Percentiles rank a stretch among this genome's conserved stretches.
These are phyloP conservation scores for Arthrobotrys megalospora DNA, from an alignment of 2,329 filamentous ascomycete species.

Conservation along the genomic window DNA sequence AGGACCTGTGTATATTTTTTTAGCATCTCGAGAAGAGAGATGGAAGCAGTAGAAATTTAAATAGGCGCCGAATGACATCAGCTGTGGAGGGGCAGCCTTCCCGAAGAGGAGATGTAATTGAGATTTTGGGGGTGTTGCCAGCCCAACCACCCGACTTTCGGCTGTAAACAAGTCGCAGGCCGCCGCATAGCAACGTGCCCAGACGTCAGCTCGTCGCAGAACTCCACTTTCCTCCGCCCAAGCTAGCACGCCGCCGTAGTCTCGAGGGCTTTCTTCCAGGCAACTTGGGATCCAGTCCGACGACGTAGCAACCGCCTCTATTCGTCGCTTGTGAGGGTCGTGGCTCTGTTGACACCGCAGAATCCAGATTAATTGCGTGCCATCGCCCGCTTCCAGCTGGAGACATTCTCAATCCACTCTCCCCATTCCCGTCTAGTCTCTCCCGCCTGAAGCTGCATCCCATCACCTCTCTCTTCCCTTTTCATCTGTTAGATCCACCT, in stretches of 20 bases:
- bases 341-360: slow-evolving; percentile 47
- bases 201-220: slow-evolving; percentile 25
- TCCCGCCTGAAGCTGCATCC: slow-evolving; percentile 25
- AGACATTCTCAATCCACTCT: slow-evolving; percentile 30
- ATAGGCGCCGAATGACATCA: slow-evolving; percentile 29
- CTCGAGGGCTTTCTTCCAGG: slow-evolving; percentile 5
- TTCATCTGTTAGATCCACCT: slow-evolving; percentile 16
- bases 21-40: not conserved
- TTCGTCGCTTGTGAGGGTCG: slow-evolving; percentile 13
- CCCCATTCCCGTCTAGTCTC: slow-evolving; percentile 43
- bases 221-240: slow-evolving; percentile 39
- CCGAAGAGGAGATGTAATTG: slow-evolving; percentile 48
- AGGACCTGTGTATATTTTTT: not conserved
- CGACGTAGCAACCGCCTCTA: slow-evolving; percentile 52
- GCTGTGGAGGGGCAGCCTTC: slow-evolving; percentile 7
- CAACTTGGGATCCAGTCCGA: slow-evolving; percentile 12
- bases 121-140: slow-evolving; percentile 39
- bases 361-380: slow-evolving; percentile 57
- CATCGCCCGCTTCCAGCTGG: slow-evolving; percentile 49
- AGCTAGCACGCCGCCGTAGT: slow-evolving; percentile 2
- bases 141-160: slow-evolving; percentile 54
- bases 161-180: slow-evolving; percentile 36
- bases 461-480: slow-evolving; percentile 40
- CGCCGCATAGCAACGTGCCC: slow-evolving; percentile 37
- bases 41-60: not conserved